Conservation (phyloP, 2,329 filamentous ascomycete genomes). For the Canariomyces notabilis region DNA sequence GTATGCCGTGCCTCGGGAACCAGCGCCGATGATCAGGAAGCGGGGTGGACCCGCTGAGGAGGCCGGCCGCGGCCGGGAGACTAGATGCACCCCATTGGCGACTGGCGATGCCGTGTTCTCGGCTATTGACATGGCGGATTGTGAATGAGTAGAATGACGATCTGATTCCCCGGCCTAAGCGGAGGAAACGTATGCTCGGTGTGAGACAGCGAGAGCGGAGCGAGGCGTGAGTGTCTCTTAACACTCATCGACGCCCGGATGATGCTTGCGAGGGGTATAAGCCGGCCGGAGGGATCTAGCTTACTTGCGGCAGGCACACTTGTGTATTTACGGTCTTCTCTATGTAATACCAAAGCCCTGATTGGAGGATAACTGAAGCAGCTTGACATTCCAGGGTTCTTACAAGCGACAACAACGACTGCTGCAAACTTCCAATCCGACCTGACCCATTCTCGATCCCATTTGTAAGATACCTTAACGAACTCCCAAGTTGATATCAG, state of each 20-base stretch:
- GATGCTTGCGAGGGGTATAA: no score
- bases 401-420: no score
- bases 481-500: no score
- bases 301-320: neutral
- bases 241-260: no score
- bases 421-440: no score
- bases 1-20: conserved; percentile 72
- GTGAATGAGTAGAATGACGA: conserved; percentile 16
- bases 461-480: no score
- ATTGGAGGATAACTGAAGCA: neutral
- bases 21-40: conserved; percentile 77
- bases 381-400: no score
- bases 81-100: conserved; percentile 16
- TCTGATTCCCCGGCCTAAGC: neutral
- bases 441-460: no score
- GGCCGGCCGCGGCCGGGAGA: conserved; percentile 37
- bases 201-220: neutral
- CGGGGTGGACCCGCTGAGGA: conserved; percentile 52
- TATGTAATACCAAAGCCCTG: neutral
- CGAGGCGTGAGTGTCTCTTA: neutral
- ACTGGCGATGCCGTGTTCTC: neutral
- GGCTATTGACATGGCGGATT: conserved; percentile 7
- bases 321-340: neutral
- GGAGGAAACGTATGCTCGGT: no score
- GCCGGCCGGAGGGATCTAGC: no score